Percentiles rank a stretch among this genome's conserved stretches.
Conservation (phyloP, 108 stramenopile genomes). For the Nitzschia sp. region DNA sequence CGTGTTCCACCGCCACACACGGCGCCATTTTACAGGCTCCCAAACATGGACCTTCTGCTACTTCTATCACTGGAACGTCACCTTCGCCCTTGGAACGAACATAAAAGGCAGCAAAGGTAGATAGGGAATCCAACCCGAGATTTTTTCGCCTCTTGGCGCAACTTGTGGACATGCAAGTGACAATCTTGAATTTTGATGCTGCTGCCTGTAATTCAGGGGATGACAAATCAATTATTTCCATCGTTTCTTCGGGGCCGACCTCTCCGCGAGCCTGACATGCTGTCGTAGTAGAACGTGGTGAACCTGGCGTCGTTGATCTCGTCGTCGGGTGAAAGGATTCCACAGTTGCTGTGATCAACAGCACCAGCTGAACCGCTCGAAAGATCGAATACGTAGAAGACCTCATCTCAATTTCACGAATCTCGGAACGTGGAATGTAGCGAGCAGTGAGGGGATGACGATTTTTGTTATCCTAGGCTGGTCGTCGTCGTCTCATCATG, state of each 20-base stretch:
- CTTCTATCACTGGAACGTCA: constrained; percentile 32
- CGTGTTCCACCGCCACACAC: constrained; percentile 78
- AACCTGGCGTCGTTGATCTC: too few species aligned
- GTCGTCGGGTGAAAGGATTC: too few species aligned
- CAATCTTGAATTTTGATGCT: constrained; percentile 68
- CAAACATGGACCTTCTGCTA: constrained; percentile 75
- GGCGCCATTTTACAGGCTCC: constrained; percentile 79
- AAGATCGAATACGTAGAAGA: too few species aligned
- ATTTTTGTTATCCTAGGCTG: too few species aligned
- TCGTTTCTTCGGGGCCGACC: not conserved
- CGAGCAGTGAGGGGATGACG: too few species aligned
- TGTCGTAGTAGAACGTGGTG: too few species aligned
- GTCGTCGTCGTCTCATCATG: too few species aligned
- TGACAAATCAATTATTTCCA: not conserved
- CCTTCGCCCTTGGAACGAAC: constrained; percentile 30
- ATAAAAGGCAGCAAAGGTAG: constrained; percentile 66
- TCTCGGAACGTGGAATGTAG: too few species aligned
- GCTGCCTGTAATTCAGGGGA: not conserved
- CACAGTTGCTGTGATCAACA: too few species aligned
- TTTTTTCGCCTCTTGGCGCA: constrained; percentile 56
- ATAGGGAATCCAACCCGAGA: constrained; percentile 62
- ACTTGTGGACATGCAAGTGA: constrained; percentile 70
- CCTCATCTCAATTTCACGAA: too few species aligned
- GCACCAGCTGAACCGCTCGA: too few species aligned
- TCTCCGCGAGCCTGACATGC: not conserved